A percentile compares a stretch with the other conserved stretches of the same genome.
These are phyloP conservation scores for Diplodia sapinea DNA, from an alignment of 2,329 filamentous ascomycete species.

Conservation along the genomic window DNA sequence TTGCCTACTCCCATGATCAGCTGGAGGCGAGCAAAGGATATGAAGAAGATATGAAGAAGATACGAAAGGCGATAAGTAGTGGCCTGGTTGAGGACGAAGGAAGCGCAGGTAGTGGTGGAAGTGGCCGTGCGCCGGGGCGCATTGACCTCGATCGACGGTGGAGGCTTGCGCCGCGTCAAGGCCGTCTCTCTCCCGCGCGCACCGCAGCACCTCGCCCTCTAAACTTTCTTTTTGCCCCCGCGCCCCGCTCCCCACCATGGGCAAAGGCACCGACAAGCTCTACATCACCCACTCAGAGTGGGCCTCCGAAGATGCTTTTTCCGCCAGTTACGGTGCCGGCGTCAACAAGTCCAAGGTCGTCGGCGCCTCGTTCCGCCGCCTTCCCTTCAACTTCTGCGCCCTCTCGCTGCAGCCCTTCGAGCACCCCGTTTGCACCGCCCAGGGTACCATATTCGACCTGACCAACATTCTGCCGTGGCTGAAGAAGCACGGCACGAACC, in stretches of 20 bases:
- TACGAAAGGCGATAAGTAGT: too few species aligned
- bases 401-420: slow-evolving; percentile 93
- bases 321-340: slow-evolving; percentile 75
- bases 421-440: slow-evolving; percentile 87
- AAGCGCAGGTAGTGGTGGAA: too few species aligned
- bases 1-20: too few species aligned
- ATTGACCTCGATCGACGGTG: too few species aligned
- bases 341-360: slow-evolving; percentile 60
- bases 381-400: slow-evolving; percentile 98
- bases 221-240: slow-evolving; percentile 1
- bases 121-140: too few species aligned
- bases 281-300: slow-evolving; percentile 96
- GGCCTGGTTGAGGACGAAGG: too few species aligned
- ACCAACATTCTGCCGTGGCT: slow-evolving; percentile 95
- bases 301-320: slow-evolving; percentile 88
- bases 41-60: too few species aligned
- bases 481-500: slow-evolving; percentile 90
- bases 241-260: slow-evolving; percentile 37
- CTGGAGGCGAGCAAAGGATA: too few species aligned
- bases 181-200: slow-evolving; percentile 2
- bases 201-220: not conserved
- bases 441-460: slow-evolving; percentile 92
- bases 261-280: slow-evolving; percentile 51
- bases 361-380: slow-evolving; percentile 76
- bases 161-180: too few species aligned